Conservation (phyloP, 768 basidiomycete genomes). For the Lyophyllum decastes region DNA sequence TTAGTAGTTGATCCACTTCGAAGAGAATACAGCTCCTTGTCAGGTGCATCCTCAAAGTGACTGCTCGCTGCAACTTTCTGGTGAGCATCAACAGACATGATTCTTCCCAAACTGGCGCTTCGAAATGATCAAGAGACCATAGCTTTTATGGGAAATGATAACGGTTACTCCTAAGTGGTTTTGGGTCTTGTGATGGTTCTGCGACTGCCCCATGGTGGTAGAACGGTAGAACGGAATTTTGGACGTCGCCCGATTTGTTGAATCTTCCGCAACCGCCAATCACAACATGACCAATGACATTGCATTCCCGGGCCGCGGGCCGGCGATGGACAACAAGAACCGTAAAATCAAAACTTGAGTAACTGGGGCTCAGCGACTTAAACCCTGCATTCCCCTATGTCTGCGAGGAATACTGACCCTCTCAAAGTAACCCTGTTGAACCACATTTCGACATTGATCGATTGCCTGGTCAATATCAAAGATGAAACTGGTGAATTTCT, state of each 20-base stretch:
- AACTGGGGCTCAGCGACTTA: not conserved
- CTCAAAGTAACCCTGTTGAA: constrained; percentile 25
- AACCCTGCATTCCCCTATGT: constrained; percentile 23
- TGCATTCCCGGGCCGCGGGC: constrained; percentile 16
- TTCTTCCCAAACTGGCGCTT: constrained; percentile 1
- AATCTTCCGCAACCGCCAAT: constrained; percentile 1
- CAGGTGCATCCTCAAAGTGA: constrained; percentile 18
- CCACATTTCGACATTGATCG: constrained; percentile 36
- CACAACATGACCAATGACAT: constrained; percentile 3
- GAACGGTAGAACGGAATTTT: not conserved
- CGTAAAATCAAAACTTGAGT: not conserved
- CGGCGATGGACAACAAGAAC: not conserved
- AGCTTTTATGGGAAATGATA: constrained; percentile 14
- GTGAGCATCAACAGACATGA: constrained; percentile 8
- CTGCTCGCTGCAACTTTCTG: constrained; percentile 5
- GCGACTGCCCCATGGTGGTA: not conserved
- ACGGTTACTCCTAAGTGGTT: not conserved
- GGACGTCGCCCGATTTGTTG: not conserved
- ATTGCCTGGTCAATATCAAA: constrained; percentile 51
- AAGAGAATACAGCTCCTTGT: constrained; percentile 36
- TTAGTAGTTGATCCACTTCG: constrained; percentile 27
- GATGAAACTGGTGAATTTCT: constrained; percentile 55
- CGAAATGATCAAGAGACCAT: constrained; percentile 2
- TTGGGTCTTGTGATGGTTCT: constrained; percentile 17
- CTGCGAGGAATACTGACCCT: constrained; percentile 31